These are phyloP conservation scores for Microdochium trichocladiopsis DNA, from an alignment of 2,329 filamentous ascomycete genomes.

Conservation along the genomic window DNA sequence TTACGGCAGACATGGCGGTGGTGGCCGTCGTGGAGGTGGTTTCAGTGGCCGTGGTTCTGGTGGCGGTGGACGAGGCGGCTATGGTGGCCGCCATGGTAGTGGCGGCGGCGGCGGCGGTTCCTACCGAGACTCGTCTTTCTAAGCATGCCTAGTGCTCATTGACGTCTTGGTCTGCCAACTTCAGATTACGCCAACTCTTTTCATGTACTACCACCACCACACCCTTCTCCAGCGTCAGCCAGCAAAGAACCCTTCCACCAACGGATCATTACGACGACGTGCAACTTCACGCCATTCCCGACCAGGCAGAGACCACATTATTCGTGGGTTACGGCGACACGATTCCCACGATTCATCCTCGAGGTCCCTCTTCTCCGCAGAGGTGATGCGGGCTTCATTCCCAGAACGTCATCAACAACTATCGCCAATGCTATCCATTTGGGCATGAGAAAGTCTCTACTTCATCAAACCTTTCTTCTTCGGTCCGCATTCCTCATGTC, in stretches of 20 bases:
- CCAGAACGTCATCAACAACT: no score
- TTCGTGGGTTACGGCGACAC: no score
- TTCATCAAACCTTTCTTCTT: no score
- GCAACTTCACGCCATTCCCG: not conserved
- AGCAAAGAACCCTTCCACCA: not conserved
- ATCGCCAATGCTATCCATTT: no score
- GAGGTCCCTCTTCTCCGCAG: no score
- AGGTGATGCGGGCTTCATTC: no score
- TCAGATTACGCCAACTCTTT: not conserved
- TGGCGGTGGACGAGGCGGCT: slow-evolving; percentile 6
- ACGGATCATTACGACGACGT: not conserved
- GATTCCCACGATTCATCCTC: no score
- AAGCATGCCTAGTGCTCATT: no score
- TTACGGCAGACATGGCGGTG: slow-evolving; percentile 4
- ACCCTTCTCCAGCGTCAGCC: not conserved
- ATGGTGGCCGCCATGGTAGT: slow-evolving; percentile 5
- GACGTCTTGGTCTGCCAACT: not conserved
- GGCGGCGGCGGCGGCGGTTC: slow-evolving; percentile 7
- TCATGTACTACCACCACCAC: not conserved
- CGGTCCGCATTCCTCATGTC: no score
- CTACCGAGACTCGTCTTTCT: not conserved
- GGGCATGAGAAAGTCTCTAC: no score
- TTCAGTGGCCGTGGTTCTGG: slow-evolving; percentile 5
- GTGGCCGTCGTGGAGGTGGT: slow-evolving; percentile 6
- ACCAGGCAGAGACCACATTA: no score